Base-by-base conservation (phyloP, 2,329 filamentous ascomycete species). In the Pyrenophora teres region DNA sequence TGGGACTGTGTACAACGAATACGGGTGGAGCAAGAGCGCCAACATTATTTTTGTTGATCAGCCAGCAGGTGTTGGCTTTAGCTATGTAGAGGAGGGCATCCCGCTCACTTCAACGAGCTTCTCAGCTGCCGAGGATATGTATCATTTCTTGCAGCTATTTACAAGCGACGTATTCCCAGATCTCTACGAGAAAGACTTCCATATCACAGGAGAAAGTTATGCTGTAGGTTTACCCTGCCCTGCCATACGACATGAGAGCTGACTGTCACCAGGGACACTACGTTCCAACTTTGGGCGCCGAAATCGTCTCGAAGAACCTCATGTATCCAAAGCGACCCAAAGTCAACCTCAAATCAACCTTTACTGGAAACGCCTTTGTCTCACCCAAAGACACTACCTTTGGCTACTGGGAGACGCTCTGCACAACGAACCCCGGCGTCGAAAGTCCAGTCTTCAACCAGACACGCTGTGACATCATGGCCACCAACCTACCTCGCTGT, bases 191-290 rank as follows among this genome's bases (percentile, higher is more conserved):
- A 61, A 69, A 3, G 70, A 76, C 3, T 73, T 82, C 23, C 76
- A 80, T 38, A 75, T 82, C 23, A 76, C 79, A 0, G 80, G 79
- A 0, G 79, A 82, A 53, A 78, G 75, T 49, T 81, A 79, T 65
- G 79, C 69, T n/a, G 75, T 77, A 60, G 59, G 68, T 67, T 8
- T 25, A 7, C 37, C 9, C 41, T 18, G n/a, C 2, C n/a, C 31
- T 33, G 15, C n/a, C 46, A 12, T 47, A 25, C 15, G 15, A 30
- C 23, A 32, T 7, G 7, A 19, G 27, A 10, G 38, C 42, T 45
- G 3, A 38, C 31, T 23, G 8, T 46, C 71, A 31, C 50, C 31
- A 69, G 76, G 79, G 79, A 6, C 76, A 80, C 58, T 81, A 81
- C 52, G 74, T 80, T 15, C 79, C 79, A 2, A 69, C 73, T 23